Base-by-base conservation (phyloP, 1,139 yeast species). In the Saccharomyces hybrid region DNA sequence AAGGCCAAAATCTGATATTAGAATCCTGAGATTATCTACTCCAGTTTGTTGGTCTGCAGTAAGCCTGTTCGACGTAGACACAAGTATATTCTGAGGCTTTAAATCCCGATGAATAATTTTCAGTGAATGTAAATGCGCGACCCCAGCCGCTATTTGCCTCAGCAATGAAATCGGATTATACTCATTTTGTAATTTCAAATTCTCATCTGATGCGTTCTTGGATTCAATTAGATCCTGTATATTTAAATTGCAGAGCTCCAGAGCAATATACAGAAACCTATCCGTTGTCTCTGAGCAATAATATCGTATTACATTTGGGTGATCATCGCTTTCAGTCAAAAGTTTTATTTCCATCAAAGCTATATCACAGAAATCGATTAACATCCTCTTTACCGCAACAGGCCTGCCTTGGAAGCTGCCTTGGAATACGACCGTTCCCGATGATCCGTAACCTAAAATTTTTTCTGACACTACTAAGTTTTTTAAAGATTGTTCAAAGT, bases 21-120 rank as follows among this genome's bases (percentile, higher is more conserved):
- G 75, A 60, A 91, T 78, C 54, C 98, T 74, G 9, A 84, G 75
- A 2, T 79, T 76, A 24, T 62, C 59, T 29, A 64, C 58, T 16
- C 57, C 53, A 47, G 53, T 51, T 24, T 48, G 42, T 12, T 31
- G 27, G n/a, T 46, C 21, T n/a, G 52, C 58, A 47, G 52, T 49
- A 31, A 51, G 52, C 56, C 73, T 74, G 64, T 81, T 81, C 8
- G 87, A 80, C 47, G 85, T 84, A 0, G 96, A 91, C 44, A 93
- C 91, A 56, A 93, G 75, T 47, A 93, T 93, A 68, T 93, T 95
- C 65, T 93, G 99, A 0, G 99, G 99, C 70, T 93, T 93, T 62
- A 93, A 78, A 69, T 93, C 99, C 59, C 99, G 78, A 71, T 93
- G 99, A 47, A 93, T 97, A 64, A 95, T 91, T 66, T 93, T 91